Base-by-base conservation (phyloP, 2,329 filamentous ascomycete species). In the Curvularia spicifera region DNA sequence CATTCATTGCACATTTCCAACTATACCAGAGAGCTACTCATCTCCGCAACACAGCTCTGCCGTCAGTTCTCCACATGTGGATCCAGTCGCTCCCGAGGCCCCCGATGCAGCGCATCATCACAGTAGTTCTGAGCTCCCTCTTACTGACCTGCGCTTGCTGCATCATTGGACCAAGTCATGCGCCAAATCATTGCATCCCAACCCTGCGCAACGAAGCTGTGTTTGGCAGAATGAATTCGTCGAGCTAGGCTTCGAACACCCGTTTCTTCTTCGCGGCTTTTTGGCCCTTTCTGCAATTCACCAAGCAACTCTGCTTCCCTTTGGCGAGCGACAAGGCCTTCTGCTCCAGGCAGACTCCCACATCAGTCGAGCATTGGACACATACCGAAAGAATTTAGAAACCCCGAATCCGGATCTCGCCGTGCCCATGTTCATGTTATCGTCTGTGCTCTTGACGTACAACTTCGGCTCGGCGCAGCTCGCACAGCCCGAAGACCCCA, bases 401-500 rank as follows among this genome's bases (percentile, higher is more conserved):
- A 48, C 64, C 3, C 69, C 71, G 4, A 62, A 24, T 8, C 31
- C 53, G 6, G 68, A 70, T 15, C 60, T 62, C 13, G 64, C 69
- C 8, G 51, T 72, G 18, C 65, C 71, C 0, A 73, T 74, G 71
- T 74, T 74, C 44, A 55, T 72, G n/a, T 53, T 72, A 8, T 70
- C 70, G 2, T 63, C 69, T 8, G 50, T 71, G 1, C 49, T 74
- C n/a, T 56, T 72, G 8, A 69, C 63, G 5, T 74, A 74, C 59
- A 69, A 72, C 50, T 68, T 74, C 37, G 69, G 61, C 9, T 68
- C 67, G 4, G 70, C 66, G n/a, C 68, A 68, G 20, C 45, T 71
- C 18, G 65, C 70, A 46, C 61, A 56, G 29, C 68, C 70, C 26
- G 69, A 72, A 29, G 67, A 74, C 50, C 65, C 71, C 15, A 70